phyloP scores from a whole-genome alignment of 768 basidiomycete species.

The Auriscalpium vulgare region DNA sequence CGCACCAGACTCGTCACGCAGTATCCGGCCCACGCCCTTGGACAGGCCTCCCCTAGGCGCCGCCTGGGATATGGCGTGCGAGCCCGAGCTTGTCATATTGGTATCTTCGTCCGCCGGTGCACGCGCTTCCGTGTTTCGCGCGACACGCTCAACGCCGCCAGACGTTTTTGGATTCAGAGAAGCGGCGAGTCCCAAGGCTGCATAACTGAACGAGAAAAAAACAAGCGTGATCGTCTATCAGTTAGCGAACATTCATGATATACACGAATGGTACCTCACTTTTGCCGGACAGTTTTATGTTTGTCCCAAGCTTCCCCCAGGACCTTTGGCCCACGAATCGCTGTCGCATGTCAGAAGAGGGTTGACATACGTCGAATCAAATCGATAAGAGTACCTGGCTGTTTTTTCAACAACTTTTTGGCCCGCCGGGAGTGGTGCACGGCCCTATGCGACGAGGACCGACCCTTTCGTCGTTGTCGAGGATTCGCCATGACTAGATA shows the following conservation, averaged over 20 bases:
- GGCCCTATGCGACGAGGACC: conserved; percentile 66
- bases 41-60: not conserved
- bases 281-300: conserved; percentile 82
- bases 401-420: conserved; percentile 72
- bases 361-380: conserved; percentile 6
- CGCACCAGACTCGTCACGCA: conserved; percentile 9
- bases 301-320: conserved; percentile 86
- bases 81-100: not conserved
- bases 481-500: conserved; percentile 75
- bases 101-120: conserved; percentile 9
- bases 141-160: conserved; percentile 55
- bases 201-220: conserved; percentile 44
- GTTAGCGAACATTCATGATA: conserved; percentile 8
- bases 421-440: conserved; percentile 70
- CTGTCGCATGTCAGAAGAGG: conserved; percentile 28
- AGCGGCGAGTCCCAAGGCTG: conserved; percentile 64
- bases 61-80: not conserved
- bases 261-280: conserved; percentile 42
- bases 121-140: conserved; percentile 8
- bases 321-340: conserved; percentile 73
- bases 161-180: conserved; percentile 58
- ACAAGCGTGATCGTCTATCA: conserved; percentile 1
- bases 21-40: conserved; percentile 7
- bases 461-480: conserved; percentile 80
- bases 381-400: conserved; percentile 46